phyloP scores from a whole-genome alignment of 2,329 filamentous ascomycete species.

The Ciborinia camelliae region DNA sequence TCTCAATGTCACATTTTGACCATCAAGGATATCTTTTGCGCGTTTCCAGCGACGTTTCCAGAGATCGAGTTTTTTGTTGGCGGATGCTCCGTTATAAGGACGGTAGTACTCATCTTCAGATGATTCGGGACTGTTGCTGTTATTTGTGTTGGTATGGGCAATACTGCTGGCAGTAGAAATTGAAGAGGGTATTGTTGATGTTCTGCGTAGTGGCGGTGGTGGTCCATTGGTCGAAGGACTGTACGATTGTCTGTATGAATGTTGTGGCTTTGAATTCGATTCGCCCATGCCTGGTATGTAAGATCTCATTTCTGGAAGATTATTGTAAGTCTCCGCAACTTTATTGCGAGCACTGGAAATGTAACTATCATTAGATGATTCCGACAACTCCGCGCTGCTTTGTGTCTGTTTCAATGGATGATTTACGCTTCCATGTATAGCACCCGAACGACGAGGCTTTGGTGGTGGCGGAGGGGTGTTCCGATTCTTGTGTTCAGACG shows the following conservation, averaged over 20 bases:
- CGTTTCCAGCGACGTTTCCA: slow-evolving; percentile 67
- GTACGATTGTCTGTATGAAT: slow-evolving; percentile 6
- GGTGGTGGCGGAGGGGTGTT: slow-evolving; percentile 38
- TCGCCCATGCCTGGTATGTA: slow-evolving; percentile 30
- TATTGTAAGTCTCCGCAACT: slow-evolving; percentile 36
- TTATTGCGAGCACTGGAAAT: slow-evolving; percentile 33
- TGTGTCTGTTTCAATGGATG: slow-evolving; percentile 34
- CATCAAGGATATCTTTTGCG: slow-evolving; percentile 61
- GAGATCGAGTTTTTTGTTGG: slow-evolving; percentile 67
- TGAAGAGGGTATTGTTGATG: slow-evolving; percentile 18
- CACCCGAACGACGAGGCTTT: slow-evolving; percentile 28
- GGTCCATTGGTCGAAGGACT: slow-evolving; percentile 22
- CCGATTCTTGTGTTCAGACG: slow-evolving; percentile 43
- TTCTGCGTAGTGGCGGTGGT: slow-evolving; percentile 29
- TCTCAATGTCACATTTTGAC: slow-evolving; percentile 63
- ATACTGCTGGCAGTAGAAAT: slow-evolving; percentile 18
- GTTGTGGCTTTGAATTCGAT: background rate
- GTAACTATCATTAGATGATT: slow-evolving; percentile 30
- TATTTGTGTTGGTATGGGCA: slow-evolving; percentile 21
- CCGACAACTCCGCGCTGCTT: slow-evolving; percentile 29
- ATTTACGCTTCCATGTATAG: slow-evolving; percentile 10
- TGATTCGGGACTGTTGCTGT: slow-evolving; percentile 28
- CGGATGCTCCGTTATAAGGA: slow-evolving; percentile 25
- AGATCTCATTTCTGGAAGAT: slow-evolving; percentile 35
- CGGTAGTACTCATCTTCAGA: slow-evolving; percentile 33